These are phyloP conservation scores for Vitis vinifera DNA, from an alignment of 164 flowering plant species.

Conservation along the genomic window DNA sequence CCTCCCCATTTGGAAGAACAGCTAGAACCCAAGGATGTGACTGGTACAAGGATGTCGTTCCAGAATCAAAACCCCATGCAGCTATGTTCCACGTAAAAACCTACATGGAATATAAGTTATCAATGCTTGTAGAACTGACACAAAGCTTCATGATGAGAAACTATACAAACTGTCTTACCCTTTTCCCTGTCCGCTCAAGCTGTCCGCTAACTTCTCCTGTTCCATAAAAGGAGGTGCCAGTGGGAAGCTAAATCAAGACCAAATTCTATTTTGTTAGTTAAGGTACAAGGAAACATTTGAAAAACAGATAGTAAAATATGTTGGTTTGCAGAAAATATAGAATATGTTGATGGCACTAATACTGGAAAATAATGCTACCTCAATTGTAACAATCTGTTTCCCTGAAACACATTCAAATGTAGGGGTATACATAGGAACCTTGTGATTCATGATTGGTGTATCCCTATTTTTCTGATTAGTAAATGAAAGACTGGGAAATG, in stretches of 20 bases:
- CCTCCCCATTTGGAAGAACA: slow-evolving; percentile 82
- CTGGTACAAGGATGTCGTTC: slow-evolving; percentile 89
- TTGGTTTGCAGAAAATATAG: neutral
- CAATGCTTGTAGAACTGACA: neutral
- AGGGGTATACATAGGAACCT: slow-evolving; percentile 60
- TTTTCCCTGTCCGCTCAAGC: slow-evolving; percentile 86
- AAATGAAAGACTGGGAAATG: slow-evolving; percentile 86
- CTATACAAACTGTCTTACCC: slow-evolving; percentile 43
- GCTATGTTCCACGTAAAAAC: slow-evolving; percentile 89
- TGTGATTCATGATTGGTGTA: slow-evolving; percentile 39
- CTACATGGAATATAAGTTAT: slow-evolving; percentile 29
- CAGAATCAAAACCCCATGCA: slow-evolving; percentile 79
- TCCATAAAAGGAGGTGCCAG: slow-evolving; percentile 79
- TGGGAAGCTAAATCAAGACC: slow-evolving; percentile 59
- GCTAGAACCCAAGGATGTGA: slow-evolving; percentile 94
- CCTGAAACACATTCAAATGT: slow-evolving; percentile 49
- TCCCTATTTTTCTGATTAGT: slow-evolving; percentile 57
- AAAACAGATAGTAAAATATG: slow-evolving; percentile 1
- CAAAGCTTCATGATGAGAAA: neutral
- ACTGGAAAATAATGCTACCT: slow-evolving; percentile 39
- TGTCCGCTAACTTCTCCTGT: slow-evolving; percentile 90
- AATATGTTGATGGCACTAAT: neutral
- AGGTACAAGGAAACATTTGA: neutral
- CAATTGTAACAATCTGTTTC: slow-evolving; percentile 65
- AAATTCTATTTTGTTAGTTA: slow-evolving; percentile 1